Conservation (phyloP, 1,284 basidiomycete genomes). For the Pholiota adiposa region DNA sequence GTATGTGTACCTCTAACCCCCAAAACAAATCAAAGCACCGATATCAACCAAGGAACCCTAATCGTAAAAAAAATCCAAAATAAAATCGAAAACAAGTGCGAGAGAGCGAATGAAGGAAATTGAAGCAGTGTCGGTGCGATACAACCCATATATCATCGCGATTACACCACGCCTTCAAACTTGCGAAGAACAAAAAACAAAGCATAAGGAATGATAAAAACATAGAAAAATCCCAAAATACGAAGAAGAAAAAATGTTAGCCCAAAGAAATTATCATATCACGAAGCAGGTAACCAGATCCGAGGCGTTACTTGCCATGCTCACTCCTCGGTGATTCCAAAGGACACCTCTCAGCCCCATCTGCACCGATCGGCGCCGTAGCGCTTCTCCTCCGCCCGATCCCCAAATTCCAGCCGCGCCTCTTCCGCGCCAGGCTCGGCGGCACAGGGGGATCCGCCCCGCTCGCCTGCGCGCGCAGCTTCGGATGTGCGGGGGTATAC, state of each 20-base stretch:
- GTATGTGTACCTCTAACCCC: background rate
- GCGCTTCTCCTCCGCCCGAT: conserved; percentile 3
- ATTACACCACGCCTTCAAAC: too few species aligned
- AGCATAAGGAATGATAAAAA: too few species aligned
- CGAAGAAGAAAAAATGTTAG: background rate
- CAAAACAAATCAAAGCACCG: background rate
- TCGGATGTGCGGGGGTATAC: conserved; percentile 30
- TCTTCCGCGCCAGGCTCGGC: conserved; percentile 36
- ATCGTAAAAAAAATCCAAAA: background rate
- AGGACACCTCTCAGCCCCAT: background rate
- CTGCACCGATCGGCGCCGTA: conserved; percentile 22
- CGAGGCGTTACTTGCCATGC: background rate
- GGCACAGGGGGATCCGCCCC: conserved; percentile 34
- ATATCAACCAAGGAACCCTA: background rate
- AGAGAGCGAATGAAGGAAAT: background rate
- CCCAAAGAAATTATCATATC: background rate
- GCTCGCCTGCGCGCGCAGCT: conserved; percentile 25
- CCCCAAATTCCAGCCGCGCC: conserved; percentile 34
- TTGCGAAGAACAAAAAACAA: too few species aligned
- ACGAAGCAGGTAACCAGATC: background rate
- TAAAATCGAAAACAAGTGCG: background rate
- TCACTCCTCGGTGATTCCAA: background rate
- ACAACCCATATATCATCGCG: too few species aligned
- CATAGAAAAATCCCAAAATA: background rate
- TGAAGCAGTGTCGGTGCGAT: background rate